phyloP scores from a whole-genome alignment of 106 monocot genomes.

The Hemerocallis citrina region DNA sequence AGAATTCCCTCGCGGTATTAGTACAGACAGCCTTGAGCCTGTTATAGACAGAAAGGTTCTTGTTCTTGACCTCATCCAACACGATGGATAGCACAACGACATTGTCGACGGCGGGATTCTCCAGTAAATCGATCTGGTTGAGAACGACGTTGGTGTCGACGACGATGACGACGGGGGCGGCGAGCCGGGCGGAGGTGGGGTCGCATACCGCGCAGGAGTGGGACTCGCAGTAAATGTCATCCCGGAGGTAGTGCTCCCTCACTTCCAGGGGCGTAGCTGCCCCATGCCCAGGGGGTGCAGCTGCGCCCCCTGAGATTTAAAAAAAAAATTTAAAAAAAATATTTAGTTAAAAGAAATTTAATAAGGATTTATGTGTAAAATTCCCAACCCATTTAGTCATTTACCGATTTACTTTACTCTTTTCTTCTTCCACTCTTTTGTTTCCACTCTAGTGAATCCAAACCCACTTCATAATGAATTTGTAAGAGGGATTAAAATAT shows the following conservation, averaged over 20 bases:
- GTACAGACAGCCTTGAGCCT: slow-evolving; percentile 74
- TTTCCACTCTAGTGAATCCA: no score
- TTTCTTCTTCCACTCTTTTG: no score
- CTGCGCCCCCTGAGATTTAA: no score
- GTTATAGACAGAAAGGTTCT: slow-evolving; percentile 70
- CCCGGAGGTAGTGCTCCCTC: slow-evolving; percentile 89
- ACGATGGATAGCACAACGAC: slow-evolving; percentile 80
- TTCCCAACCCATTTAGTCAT: no score
- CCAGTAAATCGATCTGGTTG: slow-evolving; percentile 89
- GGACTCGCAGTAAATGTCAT: slow-evolving; percentile 87
- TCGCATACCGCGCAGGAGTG: slow-evolving; percentile 55
- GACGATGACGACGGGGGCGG: slow-evolving; percentile 56
- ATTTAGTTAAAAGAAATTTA: no score
- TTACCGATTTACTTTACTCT: no score
- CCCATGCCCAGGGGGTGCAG: no score
- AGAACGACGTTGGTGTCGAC: slow-evolving; percentile 99
- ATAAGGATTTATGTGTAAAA: no score
- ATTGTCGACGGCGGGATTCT: slow-evolving; percentile 78
- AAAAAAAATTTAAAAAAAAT: no score
- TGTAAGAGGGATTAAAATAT: no score
- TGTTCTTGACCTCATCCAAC: slow-evolving; percentile 90
- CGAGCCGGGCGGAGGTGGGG: slow-evolving; percentile 48
- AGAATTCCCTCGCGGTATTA: slow-evolving; percentile 46
- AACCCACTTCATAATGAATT: no score
- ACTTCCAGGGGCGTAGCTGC: no score